These are phyloP conservation scores for Ilex asprella DNA, from an alignment of 257 asterid genomes.

Conservation along the genomic window DNA sequence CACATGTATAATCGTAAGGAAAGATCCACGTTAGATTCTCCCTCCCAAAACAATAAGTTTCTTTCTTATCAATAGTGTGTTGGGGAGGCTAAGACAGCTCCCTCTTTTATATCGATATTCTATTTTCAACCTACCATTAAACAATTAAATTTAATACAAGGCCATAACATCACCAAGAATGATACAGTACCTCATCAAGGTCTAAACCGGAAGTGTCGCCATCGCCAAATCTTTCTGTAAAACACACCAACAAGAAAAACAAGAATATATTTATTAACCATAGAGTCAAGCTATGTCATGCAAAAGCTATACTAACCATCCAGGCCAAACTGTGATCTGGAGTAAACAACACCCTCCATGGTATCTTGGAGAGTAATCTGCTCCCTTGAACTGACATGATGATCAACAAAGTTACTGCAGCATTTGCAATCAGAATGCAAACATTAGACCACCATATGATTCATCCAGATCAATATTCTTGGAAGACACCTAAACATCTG, in stretches of 20 bases:
- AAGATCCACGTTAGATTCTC: too few species aligned
- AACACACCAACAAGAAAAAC: conserved; percentile 12
- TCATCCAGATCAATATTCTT: too few species aligned
- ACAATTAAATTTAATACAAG: conserved; percentile 3
- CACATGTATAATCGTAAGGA: too few species aligned
- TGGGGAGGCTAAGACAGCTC: too few species aligned
- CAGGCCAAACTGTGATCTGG: conserved; percentile 88
- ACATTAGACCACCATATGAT: conserved; percentile 1
- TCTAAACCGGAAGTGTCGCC: conserved; percentile 93
- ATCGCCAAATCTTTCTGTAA: conserved; percentile 94
- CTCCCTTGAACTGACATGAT: conserved; percentile 95
- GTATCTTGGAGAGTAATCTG: conserved; percentile 97
- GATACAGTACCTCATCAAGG: conserved; percentile 81
- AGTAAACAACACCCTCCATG: conserved; percentile 72
- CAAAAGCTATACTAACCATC: conserved; percentile 64
- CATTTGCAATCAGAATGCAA: conserved; percentile 13
- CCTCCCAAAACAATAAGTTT: too few species aligned
- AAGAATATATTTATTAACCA: conserved; percentile 4
- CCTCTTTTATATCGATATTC: too few species aligned
- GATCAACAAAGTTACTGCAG: conserved; percentile 90
- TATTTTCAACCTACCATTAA: not conserved
- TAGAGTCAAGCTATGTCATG: not conserved
- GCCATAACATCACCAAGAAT: conserved; percentile 10
- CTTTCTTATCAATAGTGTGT: too few species aligned
- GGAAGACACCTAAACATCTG: too few species aligned